Evolutionary conservation across 2,329 filamentous ascomycete species (phyloP).

Genomic region (Nigrograna mackinnonii): DNA sequence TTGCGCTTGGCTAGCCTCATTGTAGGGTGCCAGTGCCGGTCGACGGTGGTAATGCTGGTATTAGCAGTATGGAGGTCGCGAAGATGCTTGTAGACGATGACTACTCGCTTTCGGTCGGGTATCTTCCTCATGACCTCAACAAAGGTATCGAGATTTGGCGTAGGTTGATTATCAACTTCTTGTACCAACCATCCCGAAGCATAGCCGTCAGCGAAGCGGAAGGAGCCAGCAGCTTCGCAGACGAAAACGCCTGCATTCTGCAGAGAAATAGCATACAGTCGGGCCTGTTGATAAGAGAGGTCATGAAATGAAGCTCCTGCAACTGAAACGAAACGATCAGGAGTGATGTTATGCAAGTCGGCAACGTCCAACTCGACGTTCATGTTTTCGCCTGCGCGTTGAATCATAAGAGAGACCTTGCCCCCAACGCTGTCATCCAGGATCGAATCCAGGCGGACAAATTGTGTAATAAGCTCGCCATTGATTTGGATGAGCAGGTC

Average conservation of each 20-base stretch:
- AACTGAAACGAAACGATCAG: conserved; percentile 92
- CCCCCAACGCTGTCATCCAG: conserved; percentile 84
- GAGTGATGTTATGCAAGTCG: conserved; percentile 91
- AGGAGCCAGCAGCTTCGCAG: conserved; percentile 92
- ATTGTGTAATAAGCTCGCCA: conserved; percentile 88
- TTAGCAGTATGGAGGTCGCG: conserved; percentile 92
- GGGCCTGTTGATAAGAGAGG: conserved; percentile 96
- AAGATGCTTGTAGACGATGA: conserved; percentile 94
- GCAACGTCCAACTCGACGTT: conserved; percentile 84
- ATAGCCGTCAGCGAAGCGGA: conserved; percentile 84
- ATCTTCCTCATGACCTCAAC: conserved; percentile 89
- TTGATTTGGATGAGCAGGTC: conserved; percentile 95
- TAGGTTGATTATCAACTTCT: conserved; percentile 88
- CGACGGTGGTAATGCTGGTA: conserved; percentile 88
- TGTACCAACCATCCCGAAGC: conserved; percentile 94
- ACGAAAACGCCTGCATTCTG: conserved; percentile 81
- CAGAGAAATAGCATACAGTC: conserved; percentile 88
- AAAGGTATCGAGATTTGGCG: conserved; percentile 84
- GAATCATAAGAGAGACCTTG: conserved; percentile 78
- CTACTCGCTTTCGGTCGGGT: conserved; percentile 78
- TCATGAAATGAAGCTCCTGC: conserved; percentile 95
- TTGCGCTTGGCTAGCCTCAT: conserved; percentile 94
- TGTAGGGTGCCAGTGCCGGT: conserved; percentile 93
- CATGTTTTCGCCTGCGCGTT: conserved; percentile 85
- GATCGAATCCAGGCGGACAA: conserved; percentile 88